Percentiles rank a stretch among this genome's conserved stretches.
These are phyloP conservation scores for Phytophthora europaea DNA, from an alignment of 352 stramenopile species.

Conservation along the genomic window DNA sequence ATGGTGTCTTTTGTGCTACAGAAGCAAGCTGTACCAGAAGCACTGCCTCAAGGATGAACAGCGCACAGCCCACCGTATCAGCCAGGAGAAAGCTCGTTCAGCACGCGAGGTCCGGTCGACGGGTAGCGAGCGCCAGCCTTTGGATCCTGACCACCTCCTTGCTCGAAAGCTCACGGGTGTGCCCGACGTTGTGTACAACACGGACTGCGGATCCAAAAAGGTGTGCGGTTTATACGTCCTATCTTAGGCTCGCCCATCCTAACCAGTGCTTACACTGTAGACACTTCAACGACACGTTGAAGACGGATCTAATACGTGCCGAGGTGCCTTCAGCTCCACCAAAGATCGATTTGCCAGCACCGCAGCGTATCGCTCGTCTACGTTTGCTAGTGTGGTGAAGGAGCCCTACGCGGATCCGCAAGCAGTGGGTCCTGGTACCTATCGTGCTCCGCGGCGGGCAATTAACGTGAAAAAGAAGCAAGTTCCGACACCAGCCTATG, in stretches of 20 bases:
- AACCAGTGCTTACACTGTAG: slow-evolving; percentile 16
- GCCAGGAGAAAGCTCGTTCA: slow-evolving; percentile 48
- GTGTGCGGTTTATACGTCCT: slow-evolving; percentile 3
- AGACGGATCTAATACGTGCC: slow-evolving; percentile 59
- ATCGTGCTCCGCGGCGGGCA: slow-evolving; percentile 63
- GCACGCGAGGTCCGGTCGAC: slow-evolving; percentile 32
- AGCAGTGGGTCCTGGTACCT: slow-evolving; percentile 67
- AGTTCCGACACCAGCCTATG: slow-evolving; percentile 60
- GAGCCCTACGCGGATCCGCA: slow-evolving; percentile 73
- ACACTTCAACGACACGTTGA: slow-evolving; percentile 59
- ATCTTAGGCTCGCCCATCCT: neutral
- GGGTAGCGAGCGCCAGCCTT: slow-evolving; percentile 46
- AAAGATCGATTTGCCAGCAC: slow-evolving; percentile 78
- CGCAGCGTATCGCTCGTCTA: slow-evolving; percentile 70
- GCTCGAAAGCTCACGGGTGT: slow-evolving; percentile 57
- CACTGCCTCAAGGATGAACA: slow-evolving; percentile 74
- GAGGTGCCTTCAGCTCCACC: slow-evolving; percentile 65
- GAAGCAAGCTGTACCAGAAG: slow-evolving; percentile 78
- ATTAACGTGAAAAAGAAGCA: slow-evolving; percentile 75
- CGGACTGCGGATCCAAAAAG: slow-evolving; percentile 72
- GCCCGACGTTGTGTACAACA: slow-evolving; percentile 72
- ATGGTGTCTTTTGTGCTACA: slow-evolving; percentile 14
- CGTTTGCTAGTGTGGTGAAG: slow-evolving; percentile 78
- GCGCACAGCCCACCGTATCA: slow-evolving; percentile 64
- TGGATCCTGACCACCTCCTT: slow-evolving; percentile 56